Evolutionary conservation across 2,329 filamentous ascomycete genomes (phyloP), one percentile per base, ranked within the genome.

Genomic region (Aspergillus nomiae): DNA sequence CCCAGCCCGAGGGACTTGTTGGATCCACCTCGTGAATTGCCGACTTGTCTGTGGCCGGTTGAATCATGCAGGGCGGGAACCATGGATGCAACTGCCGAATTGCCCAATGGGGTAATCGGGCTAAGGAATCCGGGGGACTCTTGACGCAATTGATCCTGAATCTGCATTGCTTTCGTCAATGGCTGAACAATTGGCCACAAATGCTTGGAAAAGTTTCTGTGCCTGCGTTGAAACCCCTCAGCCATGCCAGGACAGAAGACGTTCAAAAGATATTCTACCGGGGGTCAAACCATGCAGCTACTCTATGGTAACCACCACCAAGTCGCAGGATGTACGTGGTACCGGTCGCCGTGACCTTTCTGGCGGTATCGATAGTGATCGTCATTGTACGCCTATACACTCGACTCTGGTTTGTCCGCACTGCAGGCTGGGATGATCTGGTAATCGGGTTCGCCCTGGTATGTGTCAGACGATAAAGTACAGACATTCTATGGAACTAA

Each of bases 381-480:
- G 69, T 75, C 38, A 61, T 51, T 1, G 28, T 72, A 30, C 67
- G 74, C 24, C 48, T 76, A 36, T 71, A 62, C 30, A 70, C 71
- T 24, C 63, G 74, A 9, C 60, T 72, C 9, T 55, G 56, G 24
- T 30, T 75, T 12, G 63, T 72, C 21, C 70, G 65, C 38, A 64
- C 62, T 6, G 67, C 70, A 4, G 73, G 74, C 19, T 67, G 68
- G 60, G 74, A 76, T 62, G 73, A 76, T 62, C 30, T 71, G 41
- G n/a, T 74, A 19, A 63, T 75, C 55, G 46, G 62, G 4, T 5
- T 55, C 28, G 66, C 74, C 45, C 58, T 70, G 67, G 70, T 72
- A 68, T 21, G 61, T 64, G 32, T 0, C 12, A 12, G 8, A n/a
- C 28, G 14, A 9, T 30, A 6, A 30, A 19, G 26, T 4, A 12